Conservation (phyloP, 139 green algal genomes). For the Limnomonas spitsbergensis region DNA sequence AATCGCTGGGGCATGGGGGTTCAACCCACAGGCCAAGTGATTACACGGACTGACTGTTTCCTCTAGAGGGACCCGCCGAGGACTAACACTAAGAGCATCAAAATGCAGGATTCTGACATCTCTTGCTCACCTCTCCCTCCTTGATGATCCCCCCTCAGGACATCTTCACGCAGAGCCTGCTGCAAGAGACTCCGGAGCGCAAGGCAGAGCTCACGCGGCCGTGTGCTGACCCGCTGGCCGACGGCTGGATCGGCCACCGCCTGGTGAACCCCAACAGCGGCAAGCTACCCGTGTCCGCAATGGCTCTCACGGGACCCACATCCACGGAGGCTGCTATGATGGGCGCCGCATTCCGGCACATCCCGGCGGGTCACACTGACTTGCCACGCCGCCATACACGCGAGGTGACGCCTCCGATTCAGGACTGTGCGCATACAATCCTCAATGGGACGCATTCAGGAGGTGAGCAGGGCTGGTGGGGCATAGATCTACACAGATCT, state of each 20-base stretch:
- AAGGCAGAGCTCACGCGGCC: slow-evolving; percentile 22
- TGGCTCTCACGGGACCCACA: not conserved
- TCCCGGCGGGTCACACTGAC: slow-evolving; percentile 6
- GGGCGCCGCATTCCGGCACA: slow-evolving; percentile 26
- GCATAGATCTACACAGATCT: too few species aligned
- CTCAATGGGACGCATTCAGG: not conserved
- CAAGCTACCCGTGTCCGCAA: not conserved
- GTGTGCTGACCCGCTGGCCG: slow-evolving; percentile 24
- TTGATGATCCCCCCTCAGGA: too few species aligned
- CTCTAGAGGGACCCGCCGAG: too few species aligned
- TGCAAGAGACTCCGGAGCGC: not conserved
- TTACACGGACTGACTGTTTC: too few species aligned
- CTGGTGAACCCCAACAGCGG: slow-evolving; percentile 29
- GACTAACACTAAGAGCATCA: too few species aligned
- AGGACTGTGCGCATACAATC: slow-evolving; percentile 17
- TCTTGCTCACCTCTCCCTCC: too few species aligned
- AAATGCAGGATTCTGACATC: too few species aligned
- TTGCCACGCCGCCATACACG: slow-evolving; percentile 9
- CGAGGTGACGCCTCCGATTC: slow-evolving; percentile 11
- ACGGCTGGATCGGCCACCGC: slow-evolving; percentile 11
- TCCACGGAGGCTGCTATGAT: slow-evolving; percentile 5
- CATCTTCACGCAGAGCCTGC: slow-evolving; percentile 12
- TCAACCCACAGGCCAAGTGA: too few species aligned
- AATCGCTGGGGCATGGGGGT: too few species aligned
- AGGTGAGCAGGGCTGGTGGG: not conserved